Evolutionary conservation across 441 rosid genomes (phyloP), one percentile per base, ranked within the genome.

Genomic region (Jatropha podagrica): DNA sequence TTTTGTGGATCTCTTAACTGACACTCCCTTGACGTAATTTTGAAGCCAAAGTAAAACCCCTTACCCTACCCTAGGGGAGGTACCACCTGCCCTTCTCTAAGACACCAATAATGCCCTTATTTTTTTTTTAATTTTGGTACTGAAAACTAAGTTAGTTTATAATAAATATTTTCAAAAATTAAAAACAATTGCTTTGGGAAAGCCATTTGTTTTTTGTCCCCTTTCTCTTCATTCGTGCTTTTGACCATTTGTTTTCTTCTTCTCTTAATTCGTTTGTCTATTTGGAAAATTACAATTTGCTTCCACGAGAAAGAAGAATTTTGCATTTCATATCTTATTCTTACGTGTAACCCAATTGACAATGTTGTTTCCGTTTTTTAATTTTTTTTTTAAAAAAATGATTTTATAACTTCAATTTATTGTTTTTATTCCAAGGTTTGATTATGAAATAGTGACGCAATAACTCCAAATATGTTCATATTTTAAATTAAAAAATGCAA

Each of bases 11-110:
- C 49, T 56, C 56, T 32, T 13, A 44, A 42, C 40, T 17, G 68
- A 71, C 84, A 74, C 63, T 59, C 62, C 56, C 78, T 80, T 77
- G 75, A 78, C 83, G 83, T 84, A 74, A 71, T 59, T 72, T 32
- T 7, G 52, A 75, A 73, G 52, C 58, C 65, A 61, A 56, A 48
- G 60, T 56, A 63, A 73, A 71, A n/a, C 54, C 4, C 17, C 59
- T 20, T 56, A n/a, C 61, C 2, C 46, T 56, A n/a, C 61, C 2
- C 46, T 32, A 20, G 66, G 23, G 6, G 60, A 20, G 32, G 42
- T 42, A 38, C 38, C 5, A 10, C 38, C 7, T 12, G 15, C 54
- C 17, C 54, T 11, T 51, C 54, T 51, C 4, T 49, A 38, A 20
- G 20, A 44, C 70, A 55, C 65, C 68, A 41, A 64, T 40, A 65